A percentile compares a stretch with the other conserved stretches of the same genome.
Conservation (phyloP, 805 yeast genomes). For the Sugiyamaella qingdaonensis region DNA sequence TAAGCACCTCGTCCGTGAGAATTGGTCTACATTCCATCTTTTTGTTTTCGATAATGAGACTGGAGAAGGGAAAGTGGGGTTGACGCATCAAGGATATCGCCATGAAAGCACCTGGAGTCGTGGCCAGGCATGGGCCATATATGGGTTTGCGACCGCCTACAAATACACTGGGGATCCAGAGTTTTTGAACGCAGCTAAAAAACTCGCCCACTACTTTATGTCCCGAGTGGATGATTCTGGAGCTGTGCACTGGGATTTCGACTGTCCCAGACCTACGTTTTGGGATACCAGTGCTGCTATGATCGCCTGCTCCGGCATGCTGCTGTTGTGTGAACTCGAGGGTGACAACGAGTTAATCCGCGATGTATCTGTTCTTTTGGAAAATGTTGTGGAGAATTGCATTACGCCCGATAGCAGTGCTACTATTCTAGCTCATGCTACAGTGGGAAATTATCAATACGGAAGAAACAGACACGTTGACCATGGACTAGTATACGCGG, state of each 20-base stretch:
- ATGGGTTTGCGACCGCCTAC: slow-evolving; percentile 31
- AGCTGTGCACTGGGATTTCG: slow-evolving; percentile 24
- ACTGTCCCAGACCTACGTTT: slow-evolving; percentile 25
- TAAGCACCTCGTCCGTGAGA: slow-evolving; percentile 21
- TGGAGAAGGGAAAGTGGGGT: slow-evolving; percentile 26
- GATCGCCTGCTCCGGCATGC: slow-evolving; percentile 31
- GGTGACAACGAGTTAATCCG: slow-evolving; percentile 20
- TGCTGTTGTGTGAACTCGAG: slow-evolving; percentile 24
- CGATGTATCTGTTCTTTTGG: slow-evolving; percentile 22
- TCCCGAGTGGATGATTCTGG: slow-evolving; percentile 28
- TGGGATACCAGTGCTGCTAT: slow-evolving; percentile 32
- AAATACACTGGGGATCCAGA: slow-evolving; percentile 26
- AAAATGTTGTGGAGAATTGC: slow-evolving; percentile 18
- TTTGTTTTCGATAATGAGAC: slow-evolving; percentile 26
- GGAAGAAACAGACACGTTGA: slow-evolving; percentile 19
- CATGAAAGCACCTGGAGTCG: slow-evolving; percentile 32
- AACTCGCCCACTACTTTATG: slow-evolving; percentile 27
- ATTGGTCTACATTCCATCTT: slow-evolving; percentile 31
- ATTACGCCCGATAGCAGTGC: slow-evolving; percentile 23
- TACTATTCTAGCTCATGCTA: slow-evolving; percentile 27
- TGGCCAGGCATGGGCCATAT: slow-evolving; percentile 35
- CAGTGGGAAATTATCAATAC: slow-evolving; percentile 29
- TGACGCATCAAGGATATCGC: slow-evolving; percentile 31
- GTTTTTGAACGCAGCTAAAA: slow-evolving; percentile 29
- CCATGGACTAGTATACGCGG: slow-evolving; percentile 34